Conservation (phyloP, 2,329 filamentous ascomycete genomes). For the Cordyceps cateniannulata region DNA sequence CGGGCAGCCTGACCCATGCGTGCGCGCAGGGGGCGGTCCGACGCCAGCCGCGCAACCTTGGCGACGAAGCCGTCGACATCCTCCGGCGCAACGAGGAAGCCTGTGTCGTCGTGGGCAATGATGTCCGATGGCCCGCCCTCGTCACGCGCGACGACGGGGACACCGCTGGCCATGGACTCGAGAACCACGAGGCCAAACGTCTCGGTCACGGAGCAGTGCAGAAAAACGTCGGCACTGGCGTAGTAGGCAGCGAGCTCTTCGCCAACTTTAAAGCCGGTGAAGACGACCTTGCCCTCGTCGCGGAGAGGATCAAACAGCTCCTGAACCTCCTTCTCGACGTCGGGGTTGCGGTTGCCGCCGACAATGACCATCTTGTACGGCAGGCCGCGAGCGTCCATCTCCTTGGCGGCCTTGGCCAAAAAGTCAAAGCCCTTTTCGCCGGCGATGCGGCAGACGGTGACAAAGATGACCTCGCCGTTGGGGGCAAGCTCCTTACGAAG, state of each 20-base stretch:
- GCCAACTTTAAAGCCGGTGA: slow-evolving; percentile 59
- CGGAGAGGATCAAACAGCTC: slow-evolving; percentile 48
- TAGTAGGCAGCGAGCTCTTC: slow-evolving; percentile 58
- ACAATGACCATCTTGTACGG: slow-evolving; percentile 61
- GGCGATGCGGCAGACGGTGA: slow-evolving; percentile 60
- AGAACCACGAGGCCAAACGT: slow-evolving; percentile 66
- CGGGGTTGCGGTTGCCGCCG: slow-evolving; percentile 59
- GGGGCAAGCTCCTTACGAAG: slow-evolving; percentile 51
- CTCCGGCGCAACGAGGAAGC: slow-evolving; percentile 53
- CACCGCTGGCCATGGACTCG: slow-evolving; percentile 64
- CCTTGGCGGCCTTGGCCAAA: slow-evolving; percentile 47
- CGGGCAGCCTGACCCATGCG: slow-evolving; percentile 44
- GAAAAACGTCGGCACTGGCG: slow-evolving; percentile 61
- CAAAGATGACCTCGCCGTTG: slow-evolving; percentile 56
- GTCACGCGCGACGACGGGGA: slow-evolving; percentile 63
- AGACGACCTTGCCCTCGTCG: slow-evolving; percentile 49
- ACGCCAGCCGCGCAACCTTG: slow-evolving; percentile 43
- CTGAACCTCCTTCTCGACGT: slow-evolving; percentile 55
- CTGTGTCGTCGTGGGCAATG: slow-evolving; percentile 51
- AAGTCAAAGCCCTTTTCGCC: slow-evolving; percentile 68
- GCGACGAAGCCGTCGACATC: slow-evolving; percentile 53
- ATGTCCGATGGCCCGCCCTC: slow-evolving; percentile 65
- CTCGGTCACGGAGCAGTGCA: slow-evolving; percentile 66
- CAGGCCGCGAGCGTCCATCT: slow-evolving; percentile 48
- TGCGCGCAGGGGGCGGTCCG: slow-evolving; percentile 35